These are phyloP conservation scores for Backusella psychrophila DNA, from an alignment of 192 early-diverging fungal genomes.

Conservation along the genomic window DNA sequence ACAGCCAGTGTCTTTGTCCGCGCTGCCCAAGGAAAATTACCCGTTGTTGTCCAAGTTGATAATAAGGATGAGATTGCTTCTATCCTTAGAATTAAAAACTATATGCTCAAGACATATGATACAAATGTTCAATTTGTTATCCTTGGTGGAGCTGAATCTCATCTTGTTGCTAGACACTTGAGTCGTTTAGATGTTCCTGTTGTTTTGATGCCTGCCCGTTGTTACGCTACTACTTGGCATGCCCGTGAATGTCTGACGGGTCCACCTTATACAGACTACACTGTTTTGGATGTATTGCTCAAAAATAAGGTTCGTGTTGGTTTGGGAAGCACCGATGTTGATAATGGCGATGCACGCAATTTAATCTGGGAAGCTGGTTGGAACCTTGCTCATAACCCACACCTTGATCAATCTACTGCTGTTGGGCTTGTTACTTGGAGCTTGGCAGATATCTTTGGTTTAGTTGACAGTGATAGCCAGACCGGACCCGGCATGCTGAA, in stretches of 20 bases:
- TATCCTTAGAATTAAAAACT: conserved; percentile 56
- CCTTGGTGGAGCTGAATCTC: conserved; percentile 67
- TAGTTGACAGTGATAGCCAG: conserved; percentile 19
- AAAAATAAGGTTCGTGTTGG: conserved; percentile 58
- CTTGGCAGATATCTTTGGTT: conserved; percentile 63
- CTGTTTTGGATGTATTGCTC: conserved; percentile 52
- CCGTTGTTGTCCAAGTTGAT: conserved; percentile 47
- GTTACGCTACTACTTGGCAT: conserved; percentile 60
- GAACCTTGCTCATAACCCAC: conserved; percentile 36
- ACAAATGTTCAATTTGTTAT: conserved; percentile 46
- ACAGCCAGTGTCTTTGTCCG: conserved; percentile 37
- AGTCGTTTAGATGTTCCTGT: conserved; percentile 57
- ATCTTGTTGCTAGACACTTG: conserved; percentile 59
- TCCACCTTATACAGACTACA: conserved; percentile 44
- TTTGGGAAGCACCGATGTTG: conserved; percentile 48
- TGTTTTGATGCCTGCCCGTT: conserved; percentile 60
- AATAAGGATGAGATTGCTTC: conserved; percentile 65
- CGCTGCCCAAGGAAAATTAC: conserved; percentile 48
- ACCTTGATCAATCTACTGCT: conserved; percentile 52
- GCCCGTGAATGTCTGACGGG: conserved; percentile 57
- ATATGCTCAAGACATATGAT: conserved; percentile 17
- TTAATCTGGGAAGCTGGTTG: conserved; percentile 75
- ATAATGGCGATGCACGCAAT: conserved; percentile 56
- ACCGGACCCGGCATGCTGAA: conserved; percentile 19
- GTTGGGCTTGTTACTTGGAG: conserved; percentile 79